Base-by-base conservation (phyloP, 179 eudicot genomes). In the Amaranthus tricolor region DNA sequence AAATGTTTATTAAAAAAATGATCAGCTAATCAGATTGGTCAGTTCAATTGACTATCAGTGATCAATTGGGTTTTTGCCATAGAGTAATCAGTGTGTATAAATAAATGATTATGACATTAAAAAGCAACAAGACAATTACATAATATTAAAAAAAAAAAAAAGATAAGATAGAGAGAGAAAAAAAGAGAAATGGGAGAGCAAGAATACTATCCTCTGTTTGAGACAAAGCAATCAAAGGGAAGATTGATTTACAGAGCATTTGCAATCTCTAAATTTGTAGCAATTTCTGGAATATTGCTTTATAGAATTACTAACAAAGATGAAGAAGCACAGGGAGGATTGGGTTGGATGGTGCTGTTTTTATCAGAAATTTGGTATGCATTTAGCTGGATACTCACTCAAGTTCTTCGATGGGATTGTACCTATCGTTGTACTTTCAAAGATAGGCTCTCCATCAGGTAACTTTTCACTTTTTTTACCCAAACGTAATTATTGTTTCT, bases 301-400 rank as follows among this genome's bases (percentile, higher is more conserved):
- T 86, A 82, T 63, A 81, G 91, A 81, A 53, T 56, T n/a, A 49
- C 57, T 6, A 19, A 15, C 10, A 43, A 21, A 24, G 82, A 20
- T 59, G 82, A 74, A 5, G 44, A 64, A 2, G 79, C 75, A 5
- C 44, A 64, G 2, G 81, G 75, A 52, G 74, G 80, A 54, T 68
- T 24, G 43, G 84, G 77, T 20, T 84, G 83, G 81, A 21, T 82
- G 5, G 73, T 59, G 1, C 53, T 86, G 85, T 81, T 86, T 56
- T 5, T 69, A 14, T 79, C 89, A 19, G 91, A 88, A 64, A 62
- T 88, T 55, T 84, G 82, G 83, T 86, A 82, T 50, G 60, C 74
- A 71, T 71, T 89, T 68, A 88, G 88, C 66, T 90, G 95, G 90
- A 10, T 88, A 61, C 76, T 90, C 21, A 82, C 88, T 70, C 95